Base-by-base conservation (phyloP, 345 rosid genomes). In the Isatis tinctoria region DNA sequence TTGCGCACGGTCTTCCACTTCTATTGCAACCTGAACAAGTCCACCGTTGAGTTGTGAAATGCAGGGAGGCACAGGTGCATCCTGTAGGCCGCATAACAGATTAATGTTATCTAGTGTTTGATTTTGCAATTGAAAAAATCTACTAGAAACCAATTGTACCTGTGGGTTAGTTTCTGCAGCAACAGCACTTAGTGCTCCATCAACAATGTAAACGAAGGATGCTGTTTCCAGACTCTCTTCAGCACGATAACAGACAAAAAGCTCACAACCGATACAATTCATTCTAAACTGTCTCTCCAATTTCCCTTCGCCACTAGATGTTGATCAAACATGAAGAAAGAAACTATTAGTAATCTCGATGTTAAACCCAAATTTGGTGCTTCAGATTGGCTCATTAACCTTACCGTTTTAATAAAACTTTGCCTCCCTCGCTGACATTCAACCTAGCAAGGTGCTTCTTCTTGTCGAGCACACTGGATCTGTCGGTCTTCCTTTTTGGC, bases 61-160 rank as follows among this genome's bases (percentile, higher is more conserved):
- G 87, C 98, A 89, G 64, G 97, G 94, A 47, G 98, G 95, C 9
- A 93, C 96, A 22, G 96, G 91, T 78, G 98, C 97, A 86, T 91
- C 96, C 95, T 88, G 74, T 51, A 18, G 33, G 8, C 37, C 44
- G 5, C 53, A 39, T 47, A 61, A 62, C 51, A 43, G 2, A 8
- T 8, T 43, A 8, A 5, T 22, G 24, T 8, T 9, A 69, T 53
- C 22, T 12, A 39, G 24, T 30, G 47, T 39, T 26, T 17, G 26
- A 69, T 53, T 11, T 43, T 2, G 56, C n/a, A 62, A 14, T 0
- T 13, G 63, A 33, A 11, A 17, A 52, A n/a, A 1, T n/a, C 36
- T 5, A 33, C 2, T 6, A 47, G 16, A 70, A 43, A 64, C 37
- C 6, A 70, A 57, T 1, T 27, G 70, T 65, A 89, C 98, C 87